phyloP scores from a whole-genome alignment of 495 filamentous ascomycete species.

The Chlorociboria aeruginascens region DNA sequence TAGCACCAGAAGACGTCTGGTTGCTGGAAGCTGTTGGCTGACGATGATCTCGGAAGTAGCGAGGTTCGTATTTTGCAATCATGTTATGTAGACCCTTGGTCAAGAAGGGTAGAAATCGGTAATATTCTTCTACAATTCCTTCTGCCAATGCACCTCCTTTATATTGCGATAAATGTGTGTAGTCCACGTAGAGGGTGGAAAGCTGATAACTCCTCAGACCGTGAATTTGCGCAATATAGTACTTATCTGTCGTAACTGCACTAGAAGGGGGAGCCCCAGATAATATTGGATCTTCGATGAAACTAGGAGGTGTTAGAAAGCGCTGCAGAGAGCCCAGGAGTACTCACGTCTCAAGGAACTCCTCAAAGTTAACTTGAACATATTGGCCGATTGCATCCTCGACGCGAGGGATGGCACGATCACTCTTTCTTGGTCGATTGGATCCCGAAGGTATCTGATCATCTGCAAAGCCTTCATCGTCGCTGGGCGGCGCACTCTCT shows the following conservation, averaged over 20 bases:
- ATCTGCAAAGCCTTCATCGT: constrained; percentile 50
- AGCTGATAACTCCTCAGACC: constrained; percentile 73
- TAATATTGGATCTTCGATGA: constrained; percentile 60
- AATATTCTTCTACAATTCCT: constrained; percentile 82
- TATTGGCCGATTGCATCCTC: constrained; percentile 78
- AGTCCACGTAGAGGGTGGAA: constrained; percentile 98
- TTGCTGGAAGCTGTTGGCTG: constrained; percentile 52
- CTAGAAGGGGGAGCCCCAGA: constrained; percentile 67
- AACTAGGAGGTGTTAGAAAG: constrained; percentile 31
- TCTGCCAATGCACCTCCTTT: constrained; percentile 64
- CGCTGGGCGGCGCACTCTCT: constrained; percentile 54
- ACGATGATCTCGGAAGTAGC: constrained; percentile 84
- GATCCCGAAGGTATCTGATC: constrained; percentile 41
- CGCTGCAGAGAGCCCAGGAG: not conserved
- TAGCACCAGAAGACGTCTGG: constrained; percentile 57
- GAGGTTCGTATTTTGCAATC: constrained; percentile 85
- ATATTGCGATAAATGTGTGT: constrained; percentile 63
- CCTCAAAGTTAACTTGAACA: constrained; percentile 75
- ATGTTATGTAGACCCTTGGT: constrained; percentile 82
- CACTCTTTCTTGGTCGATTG: constrained; percentile 45
- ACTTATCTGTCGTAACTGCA: constrained; percentile 70
- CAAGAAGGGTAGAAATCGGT: constrained; percentile 88
- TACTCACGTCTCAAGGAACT: constrained; percentile 71
- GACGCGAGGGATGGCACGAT: constrained; percentile 64
- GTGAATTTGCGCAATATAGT: constrained; percentile 94